Evolutionary conservation across 2,329 filamentous ascomycete genomes (phyloP).

Genomic region (Pseudogymnoascus destructans): DNA sequence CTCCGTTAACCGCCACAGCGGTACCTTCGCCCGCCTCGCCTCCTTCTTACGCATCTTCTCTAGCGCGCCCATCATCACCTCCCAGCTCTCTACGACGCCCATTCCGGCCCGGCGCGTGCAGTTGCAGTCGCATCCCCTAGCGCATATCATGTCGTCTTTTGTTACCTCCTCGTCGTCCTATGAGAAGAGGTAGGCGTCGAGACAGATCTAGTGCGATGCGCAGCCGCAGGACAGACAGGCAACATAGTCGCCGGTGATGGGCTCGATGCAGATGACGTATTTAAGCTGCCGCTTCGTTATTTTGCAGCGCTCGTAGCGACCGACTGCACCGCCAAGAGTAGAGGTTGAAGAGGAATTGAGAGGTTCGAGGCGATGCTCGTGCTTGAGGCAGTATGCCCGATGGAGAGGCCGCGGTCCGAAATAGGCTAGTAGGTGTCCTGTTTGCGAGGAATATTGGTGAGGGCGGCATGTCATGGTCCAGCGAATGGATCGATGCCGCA

Average conservation of each 20-base stretch:
- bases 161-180: slow-evolving; percentile 23
- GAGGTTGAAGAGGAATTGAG: slow-evolving; percentile 28
- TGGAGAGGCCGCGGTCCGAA: slow-evolving; percentile 37
- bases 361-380: slow-evolving; percentile 50
- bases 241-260: slow-evolving; percentile 44
- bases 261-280: slow-evolving; percentile 50
- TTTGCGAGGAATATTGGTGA: slow-evolving; percentile 43
- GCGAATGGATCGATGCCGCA: slow-evolving; percentile 19
- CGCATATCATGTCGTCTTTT: slow-evolving; percentile 37
- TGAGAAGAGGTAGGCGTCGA: slow-evolving; percentile 39
- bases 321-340: slow-evolving; percentile 33
- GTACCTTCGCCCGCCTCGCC: slow-evolving; percentile 6
- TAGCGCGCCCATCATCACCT: slow-evolving; percentile 36
- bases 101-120: slow-evolving; percentile 43
- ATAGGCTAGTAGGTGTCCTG: slow-evolving; percentile 34
- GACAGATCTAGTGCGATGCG: slow-evolving; percentile 44
- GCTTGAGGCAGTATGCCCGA: slow-evolving; percentile 48
- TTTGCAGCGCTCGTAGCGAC: slow-evolving; percentile 38
- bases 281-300: slow-evolving; percentile 42
- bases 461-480: slow-evolving; percentile 21
- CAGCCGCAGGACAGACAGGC: slow-evolving; percentile 51
- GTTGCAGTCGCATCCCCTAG: slow-evolving; percentile 51
- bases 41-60: slow-evolving; percentile 19
- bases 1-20: slow-evolving; percentile 12
- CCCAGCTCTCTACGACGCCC: slow-evolving; percentile 49